Percentiles rank a stretch among this genome's conserved stretches.
These are phyloP conservation scores for Luvunga scandens DNA, from an alignment of 345 rosid genomes.

Conservation along the genomic window DNA sequence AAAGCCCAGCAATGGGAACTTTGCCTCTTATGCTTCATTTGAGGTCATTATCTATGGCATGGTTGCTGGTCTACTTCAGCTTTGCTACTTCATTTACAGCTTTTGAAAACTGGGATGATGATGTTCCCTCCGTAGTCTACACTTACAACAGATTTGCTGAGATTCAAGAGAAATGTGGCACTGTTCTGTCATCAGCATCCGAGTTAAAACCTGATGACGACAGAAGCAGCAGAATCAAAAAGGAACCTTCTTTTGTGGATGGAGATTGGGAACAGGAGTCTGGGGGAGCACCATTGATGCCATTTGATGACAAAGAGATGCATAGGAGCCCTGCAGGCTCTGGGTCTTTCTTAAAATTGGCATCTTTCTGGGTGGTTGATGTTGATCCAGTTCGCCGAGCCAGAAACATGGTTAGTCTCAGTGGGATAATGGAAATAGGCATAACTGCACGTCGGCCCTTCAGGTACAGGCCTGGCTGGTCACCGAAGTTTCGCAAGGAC, in stretches of 20 bases:
- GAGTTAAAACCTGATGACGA: slow-evolving; percentile 6
- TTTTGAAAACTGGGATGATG: neutral
- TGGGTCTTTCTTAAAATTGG: neutral
- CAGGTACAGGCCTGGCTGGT: neutral
- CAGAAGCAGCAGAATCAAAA: neutral
- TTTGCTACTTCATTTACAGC: neutral
- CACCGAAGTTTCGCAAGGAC: neutral
- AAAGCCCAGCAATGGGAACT: neutral
- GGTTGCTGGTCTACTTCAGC: neutral
- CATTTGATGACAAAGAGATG: slow-evolving; percentile 14
- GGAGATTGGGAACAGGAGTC: slow-evolving; percentile 27
- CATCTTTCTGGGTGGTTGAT: slow-evolving; percentile 15
- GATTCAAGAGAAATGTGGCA: neutral
- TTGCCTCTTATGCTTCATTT: neutral
- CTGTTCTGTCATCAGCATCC: slow-evolving; percentile 1
- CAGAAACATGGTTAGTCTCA: slow-evolving; percentile 4
- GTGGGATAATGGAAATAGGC: neutral
- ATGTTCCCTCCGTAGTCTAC: neutral
- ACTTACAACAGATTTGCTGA: slow-evolving; percentile 3
- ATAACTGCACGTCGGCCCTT: neutral
- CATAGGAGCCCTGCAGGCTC: neutral
- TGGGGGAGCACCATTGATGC: slow-evolving; percentile 21
- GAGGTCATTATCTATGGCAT: neutral
- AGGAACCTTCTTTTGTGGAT: slow-evolving; percentile 17
- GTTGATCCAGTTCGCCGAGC: slow-evolving; percentile 6